These are phyloP conservation scores for Trichoderma atroviride DNA, from an alignment of 2,329 filamentous ascomycete genomes.

Conservation along the genomic window DNA sequence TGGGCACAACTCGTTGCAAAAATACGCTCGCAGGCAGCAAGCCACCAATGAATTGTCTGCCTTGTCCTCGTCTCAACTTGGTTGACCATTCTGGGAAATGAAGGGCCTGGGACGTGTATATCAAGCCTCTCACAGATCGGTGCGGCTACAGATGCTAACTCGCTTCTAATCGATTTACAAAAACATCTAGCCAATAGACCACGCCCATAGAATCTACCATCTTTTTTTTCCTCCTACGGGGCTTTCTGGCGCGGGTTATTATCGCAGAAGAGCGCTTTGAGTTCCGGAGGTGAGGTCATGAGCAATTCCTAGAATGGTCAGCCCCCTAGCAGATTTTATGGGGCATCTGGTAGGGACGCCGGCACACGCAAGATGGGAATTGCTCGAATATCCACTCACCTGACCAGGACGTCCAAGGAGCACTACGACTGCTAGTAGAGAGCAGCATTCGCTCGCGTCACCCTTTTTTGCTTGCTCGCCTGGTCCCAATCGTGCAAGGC, in stretches of 20 bases:
- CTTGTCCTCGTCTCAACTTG: neutral
- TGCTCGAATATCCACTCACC: slow-evolving; percentile 4
- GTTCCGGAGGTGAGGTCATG: slow-evolving; percentile 14
- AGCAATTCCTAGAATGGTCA: slow-evolving; percentile 5
- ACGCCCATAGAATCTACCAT: neutral
- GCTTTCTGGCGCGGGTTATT: neutral
- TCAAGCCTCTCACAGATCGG: neutral
- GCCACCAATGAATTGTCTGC: neutral
- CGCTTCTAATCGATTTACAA: neutral
- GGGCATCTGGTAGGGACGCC: slow-evolving; percentile 6
- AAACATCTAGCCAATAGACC: neutral
- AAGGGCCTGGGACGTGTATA: neutral
- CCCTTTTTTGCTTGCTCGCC: neutral
- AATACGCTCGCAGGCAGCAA: neutral
- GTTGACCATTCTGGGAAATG: neutral
- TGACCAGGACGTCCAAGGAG: slow-evolving; percentile 10
- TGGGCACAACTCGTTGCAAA: neutral
- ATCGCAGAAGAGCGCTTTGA: slow-evolving; percentile 5
- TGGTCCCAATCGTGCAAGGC: neutral
- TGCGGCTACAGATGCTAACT: too few relatives aligned
- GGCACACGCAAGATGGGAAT: slow-evolving; percentile 6
- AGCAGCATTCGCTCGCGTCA: neutral
- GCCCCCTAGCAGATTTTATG: slow-evolving; percentile 11
- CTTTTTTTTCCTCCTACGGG: neutral
- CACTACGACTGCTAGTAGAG: neutral